These are phyloP conservation scores for Umbelopsis sp. DNA, from an alignment of 192 early-diverging fungal genomes.

Conservation along the genomic window DNA sequence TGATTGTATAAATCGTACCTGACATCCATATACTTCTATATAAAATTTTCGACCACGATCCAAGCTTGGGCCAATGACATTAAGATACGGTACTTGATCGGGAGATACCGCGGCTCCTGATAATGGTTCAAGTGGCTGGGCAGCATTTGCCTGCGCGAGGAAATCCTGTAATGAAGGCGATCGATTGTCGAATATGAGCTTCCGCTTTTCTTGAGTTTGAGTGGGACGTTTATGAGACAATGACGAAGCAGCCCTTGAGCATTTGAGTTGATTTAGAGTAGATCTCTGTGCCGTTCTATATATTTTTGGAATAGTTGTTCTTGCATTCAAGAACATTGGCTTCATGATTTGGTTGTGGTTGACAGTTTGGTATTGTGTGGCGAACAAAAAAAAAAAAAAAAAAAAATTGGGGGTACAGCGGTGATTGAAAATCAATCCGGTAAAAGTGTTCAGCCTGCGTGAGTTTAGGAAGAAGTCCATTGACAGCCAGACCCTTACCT, in stretches of 20 bases:
- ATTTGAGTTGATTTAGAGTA: neutral
- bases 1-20: constrained; percentile 31
- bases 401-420: no score
- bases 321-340: neutral
- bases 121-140: constrained; percentile 3
- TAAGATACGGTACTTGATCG: constrained; percentile 47
- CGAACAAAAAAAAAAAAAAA: neutral
- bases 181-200: constrained; percentile 49
- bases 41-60: constrained; percentile 68
- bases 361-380: neutral
- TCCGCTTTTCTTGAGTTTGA: constrained; percentile 33
- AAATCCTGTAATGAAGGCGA: constrained; percentile 51
- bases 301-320: neutral
- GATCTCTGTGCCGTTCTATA: neutral
- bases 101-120: neutral
- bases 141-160: constrained; percentile 23
- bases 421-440: no score
- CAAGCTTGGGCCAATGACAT: constrained; percentile 38
- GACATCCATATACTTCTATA: constrained; percentile 81
- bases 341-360: neutral
- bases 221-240: neutral
- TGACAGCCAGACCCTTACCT: no score
- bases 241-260: neutral
- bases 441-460: no score
- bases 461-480: no score